Evolutionary conservation across 169 alveolate species (phyloP).

Genomic region (Plasmodium relictum): DNA sequence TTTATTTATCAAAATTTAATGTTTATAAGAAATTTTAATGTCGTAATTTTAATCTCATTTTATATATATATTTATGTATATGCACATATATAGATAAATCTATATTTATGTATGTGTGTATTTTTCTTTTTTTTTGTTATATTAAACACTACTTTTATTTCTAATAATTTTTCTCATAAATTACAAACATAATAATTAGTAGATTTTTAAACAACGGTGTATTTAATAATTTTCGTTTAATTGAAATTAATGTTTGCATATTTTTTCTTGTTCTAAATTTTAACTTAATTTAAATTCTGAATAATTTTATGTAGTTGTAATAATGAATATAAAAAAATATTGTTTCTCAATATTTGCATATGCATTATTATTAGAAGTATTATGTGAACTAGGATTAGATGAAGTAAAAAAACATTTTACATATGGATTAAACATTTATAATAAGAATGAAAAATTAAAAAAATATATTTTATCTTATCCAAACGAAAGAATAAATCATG

Average conservation of each 20-base stretch:
- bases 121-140: too few relatives aligned
- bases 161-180: neutral
- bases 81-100: too few relatives aligned
- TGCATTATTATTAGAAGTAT: constrained; percentile 1
- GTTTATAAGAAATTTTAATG: too few relatives aligned
- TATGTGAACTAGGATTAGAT: constrained; percentile 4
- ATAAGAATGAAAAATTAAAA: constrained; percentile 9
- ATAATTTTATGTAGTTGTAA: neutral
- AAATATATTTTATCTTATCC: neutral
- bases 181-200: too few relatives aligned
- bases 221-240: too few relatives aligned
- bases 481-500: constrained; percentile 9
- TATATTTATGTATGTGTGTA: too few relatives aligned
- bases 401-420: constrained; percentile 18
- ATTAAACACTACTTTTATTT: neutral
- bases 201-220: too few relatives aligned
- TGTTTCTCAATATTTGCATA: constrained; percentile 15
- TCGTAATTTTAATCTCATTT: too few relatives aligned
- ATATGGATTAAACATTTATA: neutral
- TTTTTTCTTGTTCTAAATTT: too few relatives aligned
- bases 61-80: too few relatives aligned
- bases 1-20: too few relatives aligned
- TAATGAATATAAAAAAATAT: constrained; percentile 30
- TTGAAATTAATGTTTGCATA: too few relatives aligned
- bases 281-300: neutral